Conservation (phyloP, 805 yeast species). For the Nakazawaea anatomiae region DNA sequence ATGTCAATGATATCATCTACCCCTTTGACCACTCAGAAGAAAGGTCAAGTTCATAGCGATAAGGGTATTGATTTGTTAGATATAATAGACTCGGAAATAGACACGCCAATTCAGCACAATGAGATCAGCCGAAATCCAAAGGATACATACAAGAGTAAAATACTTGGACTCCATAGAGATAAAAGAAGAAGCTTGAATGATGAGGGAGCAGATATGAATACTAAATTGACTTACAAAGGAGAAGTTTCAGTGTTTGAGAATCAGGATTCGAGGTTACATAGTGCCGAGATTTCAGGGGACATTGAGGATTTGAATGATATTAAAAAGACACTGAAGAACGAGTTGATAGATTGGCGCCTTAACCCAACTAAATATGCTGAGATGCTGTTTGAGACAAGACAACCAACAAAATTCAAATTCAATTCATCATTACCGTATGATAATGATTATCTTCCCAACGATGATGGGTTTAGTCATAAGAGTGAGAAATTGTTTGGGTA, state of each 20-base stretch:
- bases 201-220: background rate
- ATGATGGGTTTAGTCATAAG: no score
- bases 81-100: background rate
- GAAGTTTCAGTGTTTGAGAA: no score
- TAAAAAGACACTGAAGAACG: background rate
- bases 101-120: constrained; percentile 3
- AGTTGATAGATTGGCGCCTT: constrained; percentile 2
- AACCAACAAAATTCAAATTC: background rate
- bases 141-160: background rate
- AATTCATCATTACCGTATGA: constrained; percentile 1
- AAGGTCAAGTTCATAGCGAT: background rate
- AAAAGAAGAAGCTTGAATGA: background rate
- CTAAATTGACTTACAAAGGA: no score
- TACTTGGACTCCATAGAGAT: no score
- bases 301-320: background rate
- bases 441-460: background rate
- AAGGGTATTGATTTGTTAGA: background rate
- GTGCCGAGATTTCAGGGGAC: no score
- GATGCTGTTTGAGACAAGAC: background rate
- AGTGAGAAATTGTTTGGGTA: no score
- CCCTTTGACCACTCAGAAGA: background rate
- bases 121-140: background rate
- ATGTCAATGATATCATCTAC: constrained; percentile 9
- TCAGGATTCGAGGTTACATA: no score
- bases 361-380: constrained; percentile 6